phyloP scores from a whole-genome alignment of 1,284 basidiomycete genomes.

The Waitea zeae region DNA sequence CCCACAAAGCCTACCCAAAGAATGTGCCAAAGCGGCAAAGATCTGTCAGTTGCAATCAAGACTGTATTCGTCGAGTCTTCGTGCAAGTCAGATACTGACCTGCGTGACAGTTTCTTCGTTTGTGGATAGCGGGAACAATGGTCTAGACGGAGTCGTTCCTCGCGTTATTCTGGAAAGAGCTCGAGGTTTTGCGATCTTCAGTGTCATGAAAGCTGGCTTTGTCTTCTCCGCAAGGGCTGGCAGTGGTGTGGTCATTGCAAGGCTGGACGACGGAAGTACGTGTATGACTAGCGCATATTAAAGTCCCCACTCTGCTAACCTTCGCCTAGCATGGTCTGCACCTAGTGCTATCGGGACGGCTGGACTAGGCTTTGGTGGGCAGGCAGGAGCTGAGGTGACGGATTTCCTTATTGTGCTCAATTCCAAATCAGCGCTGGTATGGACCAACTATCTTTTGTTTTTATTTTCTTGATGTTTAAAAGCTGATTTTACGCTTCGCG shows the following conservation, averaged over 20 bases:
- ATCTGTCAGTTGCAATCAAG: slow-evolving; percentile 32
- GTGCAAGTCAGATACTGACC: too few relatives aligned
- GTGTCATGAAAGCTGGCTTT: slow-evolving; percentile 65
- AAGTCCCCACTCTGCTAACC: background rate
- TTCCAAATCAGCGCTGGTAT: slow-evolving; percentile 38
- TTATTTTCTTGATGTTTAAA: slow-evolving; percentile 6
- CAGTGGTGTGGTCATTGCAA: slow-evolving; percentile 84
- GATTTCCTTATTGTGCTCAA: slow-evolving; percentile 93
- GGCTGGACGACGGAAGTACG: slow-evolving; percentile 69
- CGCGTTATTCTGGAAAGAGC: slow-evolving; percentile 53
- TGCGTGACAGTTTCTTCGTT: slow-evolving; percentile 45
- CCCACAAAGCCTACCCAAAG: slow-evolving; percentile 53
- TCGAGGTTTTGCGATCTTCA: slow-evolving; percentile 75
- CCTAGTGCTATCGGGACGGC: slow-evolving; percentile 94
- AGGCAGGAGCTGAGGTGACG: slow-evolving; percentile 76
- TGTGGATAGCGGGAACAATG: slow-evolving; percentile 52
- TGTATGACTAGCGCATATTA: slow-evolving; percentile 7
- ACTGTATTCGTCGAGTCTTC: slow-evolving; percentile 7
- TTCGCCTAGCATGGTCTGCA: slow-evolving; percentile 66
- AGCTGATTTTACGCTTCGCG: slow-evolving; percentile 13
- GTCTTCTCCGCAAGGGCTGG: slow-evolving; percentile 71
- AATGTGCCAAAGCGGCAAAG: slow-evolving; percentile 58
- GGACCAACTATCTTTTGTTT: slow-evolving; percentile 14
- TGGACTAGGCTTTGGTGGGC: slow-evolving; percentile 80
- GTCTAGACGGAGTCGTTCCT: slow-evolving; percentile 62